Evolutionary conservation across 495 filamentous ascomycete genomes (phyloP).

Genomic region (Xylaria palmicola): DNA sequence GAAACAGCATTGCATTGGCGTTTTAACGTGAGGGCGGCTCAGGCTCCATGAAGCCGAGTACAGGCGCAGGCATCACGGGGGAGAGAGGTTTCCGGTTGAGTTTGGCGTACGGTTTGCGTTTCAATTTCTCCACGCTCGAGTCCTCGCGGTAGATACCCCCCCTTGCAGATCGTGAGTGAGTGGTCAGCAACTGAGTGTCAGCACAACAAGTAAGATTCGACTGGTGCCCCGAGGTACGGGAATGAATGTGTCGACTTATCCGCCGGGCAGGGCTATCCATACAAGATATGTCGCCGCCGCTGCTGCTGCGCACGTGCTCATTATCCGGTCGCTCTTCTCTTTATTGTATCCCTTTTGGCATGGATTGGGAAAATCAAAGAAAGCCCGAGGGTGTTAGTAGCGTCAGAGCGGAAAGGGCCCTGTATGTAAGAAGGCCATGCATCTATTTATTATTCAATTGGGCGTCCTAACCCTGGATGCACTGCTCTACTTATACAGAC

Average conservation of each 20-base stretch:
- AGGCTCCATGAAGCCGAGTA: conserved; percentile 6
- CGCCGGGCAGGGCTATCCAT: background rate
- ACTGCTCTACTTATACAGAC: too few relatives aligned
- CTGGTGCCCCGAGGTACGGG: background rate
- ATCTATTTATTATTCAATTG: too few relatives aligned
- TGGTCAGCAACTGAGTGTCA: too few relatives aligned
- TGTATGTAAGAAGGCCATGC: too few relatives aligned
- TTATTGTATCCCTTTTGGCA: too few relatives aligned
- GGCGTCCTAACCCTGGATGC: too few relatives aligned
- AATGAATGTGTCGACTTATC: background rate
- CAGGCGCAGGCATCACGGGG: conserved; percentile 13
- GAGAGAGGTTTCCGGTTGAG: conserved; percentile 26
- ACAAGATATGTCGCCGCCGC: background rate
- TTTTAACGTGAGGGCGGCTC: conserved; percentile 20
- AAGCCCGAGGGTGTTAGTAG: too few relatives aligned
- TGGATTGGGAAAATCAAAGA: too few relatives aligned
- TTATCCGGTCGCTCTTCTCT: background rate
- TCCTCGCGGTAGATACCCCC: conserved; percentile 29
- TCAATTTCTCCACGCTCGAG: conserved; percentile 21
- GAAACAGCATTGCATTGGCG: conserved; percentile 30
- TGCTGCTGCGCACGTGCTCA: background rate
- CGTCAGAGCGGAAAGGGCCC: too few relatives aligned
- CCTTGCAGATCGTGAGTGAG: conserved; percentile 26
- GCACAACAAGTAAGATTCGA: conserved; percentile 7
- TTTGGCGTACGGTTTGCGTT: conserved; percentile 35